phyloP scores from a whole-genome alignment of 169 alveolate genomes.

The Plasmodium sp. region DNA sequence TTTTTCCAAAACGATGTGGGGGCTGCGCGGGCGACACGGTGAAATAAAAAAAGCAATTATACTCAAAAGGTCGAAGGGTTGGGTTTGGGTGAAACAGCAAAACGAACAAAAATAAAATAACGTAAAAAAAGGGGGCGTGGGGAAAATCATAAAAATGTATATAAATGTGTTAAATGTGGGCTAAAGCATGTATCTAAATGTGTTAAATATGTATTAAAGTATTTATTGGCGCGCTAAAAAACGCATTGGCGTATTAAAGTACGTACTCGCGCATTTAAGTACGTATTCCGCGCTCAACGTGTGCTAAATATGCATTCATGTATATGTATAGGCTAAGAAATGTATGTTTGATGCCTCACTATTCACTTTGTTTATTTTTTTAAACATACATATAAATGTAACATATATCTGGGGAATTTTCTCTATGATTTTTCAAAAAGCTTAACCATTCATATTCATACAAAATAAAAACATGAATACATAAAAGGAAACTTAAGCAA shows the following conservation, averaged over 20 bases:
- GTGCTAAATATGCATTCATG: not conserved
- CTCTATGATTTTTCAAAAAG: not conserved
- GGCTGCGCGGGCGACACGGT: not conserved
- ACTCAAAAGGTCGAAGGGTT: not conserved
- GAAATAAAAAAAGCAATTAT: not conserved
- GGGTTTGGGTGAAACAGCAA: not conserved
- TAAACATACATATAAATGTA: not conserved
- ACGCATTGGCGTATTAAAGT: not conserved
- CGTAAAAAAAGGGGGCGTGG: not conserved
- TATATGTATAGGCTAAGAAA: not conserved
- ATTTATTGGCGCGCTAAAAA: not conserved
- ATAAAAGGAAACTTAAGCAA: not conserved
- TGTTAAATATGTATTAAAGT: not conserved
- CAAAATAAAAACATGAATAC: not conserved
- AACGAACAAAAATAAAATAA: not conserved
- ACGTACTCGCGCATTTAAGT: not conserved
- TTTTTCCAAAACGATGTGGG: not conserved
- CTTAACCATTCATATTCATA: not conserved
- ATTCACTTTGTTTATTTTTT: not conserved
- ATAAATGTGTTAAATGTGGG: not conserved
- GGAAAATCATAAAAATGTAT: not conserved
- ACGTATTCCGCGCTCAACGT: not conserved
- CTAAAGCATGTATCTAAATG: not conserved
- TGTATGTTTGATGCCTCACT: not conserved
- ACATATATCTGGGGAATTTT: not conserved